Conservation (phyloP, 2,329 filamentous ascomycete species). For the Tolypocladium inflatum region DNA sequence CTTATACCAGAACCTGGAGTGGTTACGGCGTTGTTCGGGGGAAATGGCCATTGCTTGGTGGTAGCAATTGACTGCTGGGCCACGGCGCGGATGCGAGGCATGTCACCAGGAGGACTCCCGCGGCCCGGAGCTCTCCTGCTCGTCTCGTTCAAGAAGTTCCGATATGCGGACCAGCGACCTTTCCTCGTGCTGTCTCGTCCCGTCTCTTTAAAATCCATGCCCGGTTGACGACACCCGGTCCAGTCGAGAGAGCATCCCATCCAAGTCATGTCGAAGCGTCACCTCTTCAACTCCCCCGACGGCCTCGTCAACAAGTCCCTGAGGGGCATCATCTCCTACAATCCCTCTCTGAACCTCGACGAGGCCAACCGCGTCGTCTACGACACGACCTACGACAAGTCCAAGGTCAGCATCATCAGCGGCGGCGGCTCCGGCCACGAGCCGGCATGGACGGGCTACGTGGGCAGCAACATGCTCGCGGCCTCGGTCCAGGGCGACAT, state of each 20-base stretch:
- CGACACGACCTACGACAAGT: constrained; percentile 32
- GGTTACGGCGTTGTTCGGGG: neutral
- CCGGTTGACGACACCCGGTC: neutral
- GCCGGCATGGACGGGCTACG: constrained; percentile 55
- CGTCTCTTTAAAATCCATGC: neutral
- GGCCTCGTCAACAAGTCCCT: constrained; percentile 44
- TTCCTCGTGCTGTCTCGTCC: neutral
- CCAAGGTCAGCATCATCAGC: constrained; percentile 40
- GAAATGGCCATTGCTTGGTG: neutral
- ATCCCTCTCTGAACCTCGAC: constrained; percentile 39
- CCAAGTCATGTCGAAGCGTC: constrained; percentile 37
- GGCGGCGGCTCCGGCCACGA: constrained; percentile 51
- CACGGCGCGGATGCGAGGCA: neutral
- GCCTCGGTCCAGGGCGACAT: constrained; percentile 53
- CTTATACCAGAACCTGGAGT: neutral
- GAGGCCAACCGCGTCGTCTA: constrained; percentile 42
- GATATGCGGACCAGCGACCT: neutral
- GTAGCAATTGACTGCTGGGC: neutral
- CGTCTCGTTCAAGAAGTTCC: neutral
- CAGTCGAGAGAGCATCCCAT: neutral
- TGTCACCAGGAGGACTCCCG: neutral
- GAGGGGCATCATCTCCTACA: constrained; percentile 42
- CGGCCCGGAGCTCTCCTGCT: neutral
- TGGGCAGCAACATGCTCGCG: constrained; percentile 51
- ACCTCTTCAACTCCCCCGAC: constrained; percentile 42